Conservation (phyloP, 2,329 filamentous ascomycete species). For the Paracamarosporium sp. region DNA sequence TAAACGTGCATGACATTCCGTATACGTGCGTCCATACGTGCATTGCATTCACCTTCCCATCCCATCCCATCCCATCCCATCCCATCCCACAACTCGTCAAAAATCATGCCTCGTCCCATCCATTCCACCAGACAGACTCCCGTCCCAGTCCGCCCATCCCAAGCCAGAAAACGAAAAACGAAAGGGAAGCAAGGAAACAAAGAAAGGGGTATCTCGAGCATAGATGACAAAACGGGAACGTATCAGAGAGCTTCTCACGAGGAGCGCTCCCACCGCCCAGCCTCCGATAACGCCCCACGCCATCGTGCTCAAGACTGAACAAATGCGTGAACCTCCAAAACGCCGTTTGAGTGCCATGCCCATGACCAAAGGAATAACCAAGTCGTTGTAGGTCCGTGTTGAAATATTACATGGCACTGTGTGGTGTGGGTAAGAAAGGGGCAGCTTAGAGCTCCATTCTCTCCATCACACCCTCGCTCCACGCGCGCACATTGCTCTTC, state of each 20-base stretch:
- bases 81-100: not conserved
- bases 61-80: too few relatives aligned
- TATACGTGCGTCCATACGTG: not conserved
- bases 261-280: conserved; percentile 32
- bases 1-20: too few relatives aligned
- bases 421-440: too few relatives aligned
- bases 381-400: not conserved
- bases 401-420: not conserved
- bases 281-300: conserved; percentile 19
- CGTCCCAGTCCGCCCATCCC: not conserved
- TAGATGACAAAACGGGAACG: conserved; percentile 15
- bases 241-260: conserved; percentile 15
- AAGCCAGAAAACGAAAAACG: not conserved
- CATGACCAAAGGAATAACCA: not conserved
- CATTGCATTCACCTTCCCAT: not conserved
- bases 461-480: conserved; percentile 62
- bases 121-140: too few relatives aligned
- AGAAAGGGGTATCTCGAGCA: conserved; percentile 25
- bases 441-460: conserved; percentile 57
- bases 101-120: not conserved
- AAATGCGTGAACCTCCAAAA: not conserved
- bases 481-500: conserved; percentile 56
- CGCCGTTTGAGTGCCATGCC: not conserved
- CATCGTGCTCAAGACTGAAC: conserved; percentile 5
- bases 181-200: conserved; percentile 3